These are phyloP conservation scores for Penicillium sp. DNA, from an alignment of 2,329 filamentous ascomycete species.

Conservation along the genomic window DNA sequence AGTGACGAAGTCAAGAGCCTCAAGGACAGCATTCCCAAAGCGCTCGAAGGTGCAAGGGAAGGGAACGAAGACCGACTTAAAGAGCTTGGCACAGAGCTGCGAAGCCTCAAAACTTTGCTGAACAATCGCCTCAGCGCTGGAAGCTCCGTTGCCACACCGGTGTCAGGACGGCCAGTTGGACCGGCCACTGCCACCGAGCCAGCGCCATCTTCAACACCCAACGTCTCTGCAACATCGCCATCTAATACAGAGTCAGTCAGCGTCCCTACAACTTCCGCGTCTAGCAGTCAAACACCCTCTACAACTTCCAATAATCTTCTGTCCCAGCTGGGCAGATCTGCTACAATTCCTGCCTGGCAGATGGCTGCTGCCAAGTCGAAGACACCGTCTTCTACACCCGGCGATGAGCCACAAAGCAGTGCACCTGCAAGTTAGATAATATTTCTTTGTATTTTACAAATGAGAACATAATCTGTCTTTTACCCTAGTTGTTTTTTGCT, in stretches of 20 bases:
- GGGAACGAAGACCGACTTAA: conserved; percentile 73
- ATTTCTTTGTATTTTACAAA: conserved; percentile 3
- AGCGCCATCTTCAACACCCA: conserved; percentile 21
- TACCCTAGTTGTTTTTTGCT: not conserved
- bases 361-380: conserved; percentile 61
- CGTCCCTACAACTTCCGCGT: conserved; percentile 22
- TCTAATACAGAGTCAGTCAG: conserved; percentile 22
- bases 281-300: conserved; percentile 29
- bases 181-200: conserved; percentile 22
- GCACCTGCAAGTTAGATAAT: not conserved
- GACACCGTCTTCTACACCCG: conserved; percentile 22
- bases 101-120: conserved; percentile 86
- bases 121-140: conserved; percentile 54
- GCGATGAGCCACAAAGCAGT: conserved; percentile 21
- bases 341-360: conserved; percentile 77
- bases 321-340: conserved; percentile 47
- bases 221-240: conserved; percentile 25
- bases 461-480: not conserved
- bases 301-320: conserved; percentile 44
- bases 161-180: conserved; percentile 28
- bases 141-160: conserved; percentile 28
- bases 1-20: conserved; percentile 80
- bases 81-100: conserved; percentile 82
- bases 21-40: conserved; percentile 81
- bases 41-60: conserved; percentile 82